Conservation (phyloP, 371 early-diverging fungal genomes). For the Syncephalastrum contaminatum region DNA sequence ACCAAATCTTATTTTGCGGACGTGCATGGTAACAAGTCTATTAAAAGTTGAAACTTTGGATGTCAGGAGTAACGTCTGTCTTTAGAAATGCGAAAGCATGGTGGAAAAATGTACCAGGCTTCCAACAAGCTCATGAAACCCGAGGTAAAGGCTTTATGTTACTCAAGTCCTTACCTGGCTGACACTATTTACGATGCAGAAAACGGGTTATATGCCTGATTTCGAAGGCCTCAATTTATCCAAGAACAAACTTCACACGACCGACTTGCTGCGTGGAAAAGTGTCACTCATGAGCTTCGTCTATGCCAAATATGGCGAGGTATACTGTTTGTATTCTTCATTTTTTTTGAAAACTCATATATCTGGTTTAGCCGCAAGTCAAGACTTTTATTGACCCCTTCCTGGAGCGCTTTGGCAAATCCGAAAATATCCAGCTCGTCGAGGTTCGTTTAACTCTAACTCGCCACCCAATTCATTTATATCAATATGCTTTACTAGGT, state of each 20-base stretch:
- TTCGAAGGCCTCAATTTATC: constrained; percentile 59
- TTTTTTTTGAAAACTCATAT: not conserved
- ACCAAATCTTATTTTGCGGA: constrained; percentile 70
- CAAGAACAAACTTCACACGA: constrained; percentile 54
- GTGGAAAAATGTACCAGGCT: constrained; percentile 72
- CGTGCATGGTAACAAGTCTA: constrained; percentile 49
- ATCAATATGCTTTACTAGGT: constrained; percentile 28
- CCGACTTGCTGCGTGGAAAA: constrained; percentile 52
- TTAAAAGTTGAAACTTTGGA: not conserved
- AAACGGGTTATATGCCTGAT: constrained; percentile 72
- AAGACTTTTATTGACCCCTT: constrained; percentile 58
- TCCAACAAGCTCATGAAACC: constrained; percentile 44
- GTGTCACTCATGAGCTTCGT: constrained; percentile 67
- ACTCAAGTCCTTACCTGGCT: not conserved
- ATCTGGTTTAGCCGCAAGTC: constrained; percentile 45
- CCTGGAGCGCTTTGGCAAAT: constrained; percentile 36
- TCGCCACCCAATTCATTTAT: constrained; percentile 6
- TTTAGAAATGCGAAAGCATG: constrained; percentile 60
- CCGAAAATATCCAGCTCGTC: constrained; percentile 33
- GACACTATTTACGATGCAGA: constrained; percentile 24
- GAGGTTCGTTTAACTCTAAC: constrained; percentile 34
- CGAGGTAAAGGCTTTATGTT: constrained; percentile 23
- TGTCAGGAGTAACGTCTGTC: not conserved
- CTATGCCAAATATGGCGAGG: constrained; percentile 75
- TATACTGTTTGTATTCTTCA: constrained; percentile 5